phyloP scores from a whole-genome alignment of 257 asterid species.

The Agastache rugosa region DNA sequence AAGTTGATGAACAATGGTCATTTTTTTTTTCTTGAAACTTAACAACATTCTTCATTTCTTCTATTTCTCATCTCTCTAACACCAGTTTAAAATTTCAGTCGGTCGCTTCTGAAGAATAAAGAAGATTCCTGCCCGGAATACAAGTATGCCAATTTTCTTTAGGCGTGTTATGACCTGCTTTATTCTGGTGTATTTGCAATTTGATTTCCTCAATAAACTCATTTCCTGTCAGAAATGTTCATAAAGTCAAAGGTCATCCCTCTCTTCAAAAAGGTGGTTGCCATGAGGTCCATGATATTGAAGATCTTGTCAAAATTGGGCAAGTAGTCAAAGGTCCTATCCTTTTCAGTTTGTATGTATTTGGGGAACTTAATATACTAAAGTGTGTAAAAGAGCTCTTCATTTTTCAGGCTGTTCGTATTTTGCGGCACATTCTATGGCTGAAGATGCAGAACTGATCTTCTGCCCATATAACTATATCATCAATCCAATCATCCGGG shows the following conservation, averaged over 20 bases:
- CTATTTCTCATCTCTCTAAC: conserved; percentile 47
- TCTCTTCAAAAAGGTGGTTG: conserved; percentile 95
- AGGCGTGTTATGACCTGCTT: conserved; percentile 2
- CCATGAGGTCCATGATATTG: conserved; percentile 96
- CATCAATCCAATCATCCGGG: conserved; percentile 78
- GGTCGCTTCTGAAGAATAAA: conserved; percentile 74
- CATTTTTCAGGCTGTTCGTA: conserved; percentile 89
- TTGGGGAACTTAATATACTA: conserved; percentile 24
- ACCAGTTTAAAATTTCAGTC: conserved; percentile 56
- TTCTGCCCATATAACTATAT: conserved; percentile 96
- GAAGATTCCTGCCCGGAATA: conserved; percentile 72
- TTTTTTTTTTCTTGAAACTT: conserved; percentile 21
- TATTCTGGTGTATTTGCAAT: conserved; percentile 27
- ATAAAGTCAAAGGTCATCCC: conserved; percentile 87
- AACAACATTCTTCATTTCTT: conserved; percentile 26
- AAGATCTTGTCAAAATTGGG: conserved; percentile 97
- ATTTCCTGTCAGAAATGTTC: conserved; percentile 62
- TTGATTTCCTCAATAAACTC: conserved; percentile 30
- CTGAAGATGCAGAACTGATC: conserved; percentile 83
- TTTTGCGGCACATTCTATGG: conserved; percentile 84
- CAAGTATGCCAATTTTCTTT: conserved; percentile 58
- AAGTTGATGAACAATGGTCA: conserved; percentile 90
- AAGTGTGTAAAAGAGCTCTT: conserved; percentile 41
- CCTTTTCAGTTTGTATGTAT: conserved; percentile 19
- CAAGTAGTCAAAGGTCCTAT: conserved; percentile 79